Percentiles rank a stretch among this genome's conserved stretches.
Evolutionary conservation across 768 basidiomycete genomes (phyloP).

Genomic region (Suillus subalutaceus): DNA sequence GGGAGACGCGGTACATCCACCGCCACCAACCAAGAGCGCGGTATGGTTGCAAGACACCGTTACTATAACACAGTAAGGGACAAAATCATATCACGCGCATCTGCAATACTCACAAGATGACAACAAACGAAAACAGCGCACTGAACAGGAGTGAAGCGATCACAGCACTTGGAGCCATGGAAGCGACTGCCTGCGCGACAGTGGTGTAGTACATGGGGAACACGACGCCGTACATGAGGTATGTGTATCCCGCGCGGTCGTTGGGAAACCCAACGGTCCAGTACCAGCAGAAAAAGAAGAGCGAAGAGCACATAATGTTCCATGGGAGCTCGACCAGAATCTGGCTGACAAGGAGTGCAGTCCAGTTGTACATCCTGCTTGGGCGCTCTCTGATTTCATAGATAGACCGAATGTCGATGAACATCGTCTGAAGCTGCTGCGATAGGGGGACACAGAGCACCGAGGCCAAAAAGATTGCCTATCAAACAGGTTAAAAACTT

Average conservation of each 20-base stretch:
- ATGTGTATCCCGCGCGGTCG: constrained; percentile 61
- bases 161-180: constrained; percentile 62
- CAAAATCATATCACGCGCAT: not conserved
- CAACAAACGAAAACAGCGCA: constrained; percentile 61
- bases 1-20: constrained; percentile 57
- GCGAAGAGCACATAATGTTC: constrained; percentile 57
- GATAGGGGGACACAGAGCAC: constrained; percentile 55
- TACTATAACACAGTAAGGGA: constrained; percentile 24
- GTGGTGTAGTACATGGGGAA: constrained; percentile 67
- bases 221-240: constrained; percentile 52
- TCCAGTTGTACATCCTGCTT: constrained; percentile 69
- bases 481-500: constrained; percentile 6
- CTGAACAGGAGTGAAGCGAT: constrained; percentile 62
- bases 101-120: constrained; percentile 51
- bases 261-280: constrained; percentile 66
- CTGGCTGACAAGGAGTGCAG: constrained; percentile 55
- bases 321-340: constrained; percentile 61
- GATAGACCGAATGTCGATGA: constrained; percentile 55
- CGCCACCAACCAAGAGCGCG: constrained; percentile 65
- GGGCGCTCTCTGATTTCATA: constrained; percentile 71
- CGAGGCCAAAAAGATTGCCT: constrained; percentile 61
- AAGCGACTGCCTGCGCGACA: constrained; percentile 60
- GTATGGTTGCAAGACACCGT: constrained; percentile 71
- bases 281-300: constrained; percentile 71
- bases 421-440: constrained; percentile 66